Evolutionary conservation across 768 basidiomycete genomes (phyloP).

Genomic region (Leucogyrophana mollusca): DNA sequence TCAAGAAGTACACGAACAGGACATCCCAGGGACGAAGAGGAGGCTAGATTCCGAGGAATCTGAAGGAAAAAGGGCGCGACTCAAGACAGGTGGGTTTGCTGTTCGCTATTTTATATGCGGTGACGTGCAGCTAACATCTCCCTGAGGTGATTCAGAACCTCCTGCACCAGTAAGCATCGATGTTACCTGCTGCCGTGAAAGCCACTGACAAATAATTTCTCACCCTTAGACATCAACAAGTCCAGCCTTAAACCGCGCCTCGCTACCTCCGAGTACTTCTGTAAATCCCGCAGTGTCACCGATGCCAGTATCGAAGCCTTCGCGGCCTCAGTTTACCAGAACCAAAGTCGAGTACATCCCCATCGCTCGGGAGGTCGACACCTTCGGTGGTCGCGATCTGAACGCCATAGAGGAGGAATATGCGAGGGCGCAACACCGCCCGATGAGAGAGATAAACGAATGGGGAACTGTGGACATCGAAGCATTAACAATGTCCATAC

Average conservation of each 20-base stretch:
- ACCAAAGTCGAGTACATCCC: conserved; percentile 91
- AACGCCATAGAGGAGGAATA: conserved; percentile 64
- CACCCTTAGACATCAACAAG: neutral
- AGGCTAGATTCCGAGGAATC: conserved; percentile 66
- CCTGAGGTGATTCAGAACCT: conserved; percentile 41
- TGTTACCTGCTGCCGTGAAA: conserved; percentile 8
- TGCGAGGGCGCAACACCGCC: conserved; percentile 47
- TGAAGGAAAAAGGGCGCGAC: conserved; percentile 67
- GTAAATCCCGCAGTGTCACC: conserved; percentile 23
- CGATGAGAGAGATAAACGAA: conserved; percentile 72
- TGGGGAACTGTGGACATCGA: conserved; percentile 92
- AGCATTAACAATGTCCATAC: conserved; percentile 88
- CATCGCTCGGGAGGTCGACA: conserved; percentile 69
- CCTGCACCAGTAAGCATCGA: conserved; percentile 45
- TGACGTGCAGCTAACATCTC: conserved; percentile 10
- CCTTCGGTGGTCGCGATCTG: conserved; percentile 80
- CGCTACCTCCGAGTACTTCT: conserved; percentile 24
- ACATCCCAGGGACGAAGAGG: conserved; percentile 66
- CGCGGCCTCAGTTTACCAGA: conserved; percentile 53
- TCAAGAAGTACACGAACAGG: conserved; percentile 51
- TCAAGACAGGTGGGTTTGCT: conserved; percentile 62
- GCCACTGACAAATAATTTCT: no score
- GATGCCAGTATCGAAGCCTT: conserved; percentile 31
- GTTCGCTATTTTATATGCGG: no score
- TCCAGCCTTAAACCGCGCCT: conserved; percentile 9